phyloP scores from a whole-genome alignment of 2,329 filamentous ascomycete species.

The Aspergillus pseudoglaucus region DNA sequence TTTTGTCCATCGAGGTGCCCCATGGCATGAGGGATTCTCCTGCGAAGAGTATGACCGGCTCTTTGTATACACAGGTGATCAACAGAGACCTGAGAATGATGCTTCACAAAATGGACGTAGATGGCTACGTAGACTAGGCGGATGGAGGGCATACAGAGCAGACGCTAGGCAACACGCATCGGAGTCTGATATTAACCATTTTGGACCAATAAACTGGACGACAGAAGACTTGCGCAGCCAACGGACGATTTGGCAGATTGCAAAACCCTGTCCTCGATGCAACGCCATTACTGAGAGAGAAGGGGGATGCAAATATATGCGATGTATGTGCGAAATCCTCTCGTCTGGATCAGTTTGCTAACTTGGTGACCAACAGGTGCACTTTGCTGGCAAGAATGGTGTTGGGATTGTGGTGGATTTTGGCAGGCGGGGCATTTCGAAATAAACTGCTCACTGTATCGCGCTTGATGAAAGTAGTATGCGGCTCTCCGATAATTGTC shows the following conservation, averaged over 20 bases:
- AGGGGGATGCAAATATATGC: slow-evolving; percentile 13
- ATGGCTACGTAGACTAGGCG: neutral
- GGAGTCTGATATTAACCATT: neutral
- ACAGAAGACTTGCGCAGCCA: slow-evolving; percentile 4
- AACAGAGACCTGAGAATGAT: neutral
- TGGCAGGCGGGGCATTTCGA: slow-evolving; percentile 10
- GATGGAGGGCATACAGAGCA: neutral
- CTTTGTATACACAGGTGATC: neutral
- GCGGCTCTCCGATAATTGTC: too few species aligned
- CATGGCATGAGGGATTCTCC: slow-evolving; percentile 13
- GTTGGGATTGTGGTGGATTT: slow-evolving; percentile 12
- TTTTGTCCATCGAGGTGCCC: slow-evolving; percentile 9
- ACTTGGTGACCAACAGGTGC: slow-evolving; percentile 7
- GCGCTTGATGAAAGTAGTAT: neutral
- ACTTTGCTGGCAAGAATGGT: slow-evolving; percentile 12
- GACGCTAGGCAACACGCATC: neutral
- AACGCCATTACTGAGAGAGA: slow-evolving; percentile 7
- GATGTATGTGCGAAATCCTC: slow-evolving; percentile 5
- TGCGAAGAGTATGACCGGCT: slow-evolving; percentile 11
- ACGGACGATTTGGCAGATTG: slow-evolving; percentile 4
- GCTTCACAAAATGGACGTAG: neutral
- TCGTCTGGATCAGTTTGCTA: neutral
- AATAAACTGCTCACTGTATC: slow-evolving; percentile 4
- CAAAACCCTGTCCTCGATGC: slow-evolving; percentile 9
- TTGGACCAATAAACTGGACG: neutral